Base-by-base conservation (phyloP, 2,329 filamentous ascomycete genomes). In the Diaporthe australafricana region DNA sequence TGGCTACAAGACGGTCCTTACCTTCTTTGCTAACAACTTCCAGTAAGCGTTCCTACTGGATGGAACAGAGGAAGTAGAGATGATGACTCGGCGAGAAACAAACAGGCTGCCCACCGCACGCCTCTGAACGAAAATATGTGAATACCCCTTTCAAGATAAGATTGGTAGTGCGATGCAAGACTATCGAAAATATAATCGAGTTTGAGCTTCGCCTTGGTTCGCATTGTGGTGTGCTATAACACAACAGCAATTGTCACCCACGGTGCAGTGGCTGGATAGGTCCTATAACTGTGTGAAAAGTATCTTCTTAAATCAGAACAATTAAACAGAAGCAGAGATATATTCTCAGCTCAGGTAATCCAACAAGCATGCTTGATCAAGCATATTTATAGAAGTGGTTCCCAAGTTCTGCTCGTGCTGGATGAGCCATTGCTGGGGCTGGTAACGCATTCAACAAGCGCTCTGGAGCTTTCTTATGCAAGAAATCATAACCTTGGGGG, bases 1-100 rank as follows among this genome's bases (percentile, higher is more conserved):
- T 57, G 90, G 89, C 3, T 92, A 90, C 81, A 85, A 88, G 83
- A 87, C 85, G 20, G 83, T 91, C 25, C 77, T 91, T 50, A 81
- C 84, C 57, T 92, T 92, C 81, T 88, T 91, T 74, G 80, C 81
- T 62, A 84, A 90, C 81, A 81, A 91, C 77, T 78, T 79, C 77
- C 71, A 76, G 67, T 79, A 69, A 77, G 71, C 67, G 27, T 38
- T 20, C 45, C n/a, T 25, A 6, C 42, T 12, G 25, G 11, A 9
- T 14, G 60, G 60, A 48, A 25, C 45, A 65, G 20, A 8, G 25
- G 25, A 12, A 30, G 20, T 30, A 25, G 30, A 38, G 42, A 38
- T 38, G 30, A 50, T 65, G 60, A 65, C 45, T 20, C 5, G 60
- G 60, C 60, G n/a, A n/a, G 42, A 17, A 35, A 48, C 42, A 14